Conservation (phyloP, 495 filamentous ascomycete genomes). For the Aspergillus kassunensis region DNA sequence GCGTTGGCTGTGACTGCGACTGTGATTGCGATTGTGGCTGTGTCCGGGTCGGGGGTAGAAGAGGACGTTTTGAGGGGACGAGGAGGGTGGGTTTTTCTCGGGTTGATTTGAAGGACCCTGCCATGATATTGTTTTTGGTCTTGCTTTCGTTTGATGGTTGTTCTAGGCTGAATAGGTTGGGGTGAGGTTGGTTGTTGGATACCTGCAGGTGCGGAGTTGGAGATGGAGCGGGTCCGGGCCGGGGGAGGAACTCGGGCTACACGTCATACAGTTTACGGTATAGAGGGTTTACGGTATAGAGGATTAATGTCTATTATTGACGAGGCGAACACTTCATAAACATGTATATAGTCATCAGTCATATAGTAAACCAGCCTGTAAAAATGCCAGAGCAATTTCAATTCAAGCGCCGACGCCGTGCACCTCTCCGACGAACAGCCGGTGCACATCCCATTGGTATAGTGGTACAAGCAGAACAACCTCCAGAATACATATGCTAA, state of each 20-base stretch:
- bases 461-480: slow-evolving; percentile 13
- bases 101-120: slow-evolving; percentile 9
- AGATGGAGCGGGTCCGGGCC: too few relatives aligned
- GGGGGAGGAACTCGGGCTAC: too few relatives aligned
- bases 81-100: slow-evolving; percentile 7
- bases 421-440: background rate
- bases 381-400: background rate
- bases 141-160: background rate
- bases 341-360: slow-evolving; percentile 8
- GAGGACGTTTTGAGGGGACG: slow-evolving; percentile 16
- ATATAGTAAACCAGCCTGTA: background rate
- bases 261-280: too few relatives aligned
- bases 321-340: too few relatives aligned
- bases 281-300: too few relatives aligned
- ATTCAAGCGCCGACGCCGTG: slow-evolving; percentile 6
- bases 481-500: slow-evolving; percentile 1
- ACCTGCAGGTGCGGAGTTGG: too few relatives aligned
- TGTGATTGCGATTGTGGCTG: too few relatives aligned
- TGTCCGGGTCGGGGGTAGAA: too few relatives aligned
- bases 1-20: background rate
- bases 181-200: too few relatives aligned
- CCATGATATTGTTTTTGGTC: too few relatives aligned
- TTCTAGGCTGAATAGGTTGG: too few relatives aligned
- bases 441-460: slow-evolving; percentile 14
- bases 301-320: too few relatives aligned